Base-by-base conservation (phyloP, 345 rosid genomes). In the Eucalyptus rudis region DNA sequence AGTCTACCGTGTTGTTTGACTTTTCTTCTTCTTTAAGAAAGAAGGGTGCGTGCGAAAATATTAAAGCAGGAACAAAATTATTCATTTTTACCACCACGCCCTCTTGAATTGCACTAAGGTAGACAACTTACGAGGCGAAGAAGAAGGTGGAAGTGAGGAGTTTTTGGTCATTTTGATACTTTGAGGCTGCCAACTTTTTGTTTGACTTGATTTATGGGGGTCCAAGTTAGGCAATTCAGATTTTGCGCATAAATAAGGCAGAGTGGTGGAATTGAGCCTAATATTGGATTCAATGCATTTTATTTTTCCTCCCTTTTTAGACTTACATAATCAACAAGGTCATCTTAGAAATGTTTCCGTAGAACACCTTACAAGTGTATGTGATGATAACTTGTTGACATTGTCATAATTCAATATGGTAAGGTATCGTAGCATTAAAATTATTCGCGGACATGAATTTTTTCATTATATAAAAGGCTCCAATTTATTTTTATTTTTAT, bases 261-360 rank as follows among this genome's bases (percentile, higher is more conserved):
- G 87, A 47, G 36, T 27, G 86, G 86, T 86, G 91, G 90, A 45
- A 87, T 22, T 43, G 43, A 43, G 89, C 92, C 91, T 76, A 91
- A 89, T 29, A 25, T 50, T 62, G 62, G 66, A 31, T n/a, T 24
- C 86, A 29, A 14, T 56, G 56, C 24, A 31, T 58, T 52, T 20
- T 62, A 13, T 20, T 40, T 76, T 24, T 40, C 47, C 47, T 40
- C 24, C 27, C 14, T 10, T 76, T n/a, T 40, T 20, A 40, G 45
- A 71, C 22, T 19, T 76, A 20, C 47, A 3, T 40, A 20, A 76
- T 76, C 84, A 20, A 40, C 15, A 19, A 22, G 25, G 25, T 71
- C 44, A 33, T 17, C 25, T 5, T 71, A 33, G 45, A 71, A 36
- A 33, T 19, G 76, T 19, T 36, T 19, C 43, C 8, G 4, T 36